Evolutionary conservation across 2,329 filamentous ascomycete species (phyloP).

Genomic region (Neonectria coccinea): DNA sequence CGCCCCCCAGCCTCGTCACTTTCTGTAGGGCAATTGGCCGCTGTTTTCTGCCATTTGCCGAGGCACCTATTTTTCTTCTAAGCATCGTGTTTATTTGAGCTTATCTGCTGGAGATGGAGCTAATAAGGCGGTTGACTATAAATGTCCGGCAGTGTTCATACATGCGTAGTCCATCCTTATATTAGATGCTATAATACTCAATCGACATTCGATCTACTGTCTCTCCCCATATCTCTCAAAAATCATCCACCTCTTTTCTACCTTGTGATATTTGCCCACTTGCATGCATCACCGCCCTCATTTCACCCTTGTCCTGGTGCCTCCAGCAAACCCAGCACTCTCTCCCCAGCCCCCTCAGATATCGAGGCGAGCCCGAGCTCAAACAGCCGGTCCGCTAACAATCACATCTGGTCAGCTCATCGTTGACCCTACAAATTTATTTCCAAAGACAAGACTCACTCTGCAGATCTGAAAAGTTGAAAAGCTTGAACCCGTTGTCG

Average conservation of each 20-base stretch:
- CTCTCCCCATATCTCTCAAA: no score
- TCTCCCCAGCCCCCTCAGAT: neutral
- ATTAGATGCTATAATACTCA: neutral
- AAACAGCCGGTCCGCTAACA: neutral
- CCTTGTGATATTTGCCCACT: no score
- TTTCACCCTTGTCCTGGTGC: neutral
- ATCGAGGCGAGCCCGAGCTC: constrained; percentile 5
- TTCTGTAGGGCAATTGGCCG: neutral
- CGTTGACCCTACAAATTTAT: neutral
- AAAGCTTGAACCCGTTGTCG: neutral
- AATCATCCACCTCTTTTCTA: no score
- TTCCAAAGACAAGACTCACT: neutral
- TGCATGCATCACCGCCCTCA: neutral
- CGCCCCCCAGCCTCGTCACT: constrained; percentile 19
- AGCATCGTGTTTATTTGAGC: neutral
- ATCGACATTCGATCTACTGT: neutral
- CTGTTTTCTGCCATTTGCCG: neutral
- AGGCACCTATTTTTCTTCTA: neutral
- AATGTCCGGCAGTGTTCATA: neutral
- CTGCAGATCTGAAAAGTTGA: neutral
- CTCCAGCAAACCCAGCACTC: neutral
- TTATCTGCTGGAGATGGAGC: neutral
- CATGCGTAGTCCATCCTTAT: no score
- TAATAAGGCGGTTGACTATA: neutral
- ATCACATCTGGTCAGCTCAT: neutral